Evolutionary conservation across 345 rosid genomes (phyloP).

Genomic region (Theobroma cacao): DNA sequence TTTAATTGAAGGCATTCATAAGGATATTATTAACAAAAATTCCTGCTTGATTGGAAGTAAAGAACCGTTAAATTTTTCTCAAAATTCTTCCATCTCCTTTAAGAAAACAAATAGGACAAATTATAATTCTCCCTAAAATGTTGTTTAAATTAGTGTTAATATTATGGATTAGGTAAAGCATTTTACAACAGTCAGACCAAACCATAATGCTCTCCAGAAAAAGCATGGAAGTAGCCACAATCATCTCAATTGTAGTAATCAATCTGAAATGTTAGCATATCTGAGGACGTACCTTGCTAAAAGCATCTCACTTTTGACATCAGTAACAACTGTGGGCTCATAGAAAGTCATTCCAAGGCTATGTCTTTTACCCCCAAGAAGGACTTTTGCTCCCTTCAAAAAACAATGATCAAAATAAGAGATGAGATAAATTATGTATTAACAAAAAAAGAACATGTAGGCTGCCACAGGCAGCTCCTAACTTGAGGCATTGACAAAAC

Average conservation of each 20-base stretch:
- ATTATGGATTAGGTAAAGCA: neutral
- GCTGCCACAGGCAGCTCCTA: neutral
- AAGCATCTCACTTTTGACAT: conserved; percentile 68
- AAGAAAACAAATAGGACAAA: neutral
- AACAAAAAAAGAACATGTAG: neutral
- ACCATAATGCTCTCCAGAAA: neutral
- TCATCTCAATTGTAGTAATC: neutral
- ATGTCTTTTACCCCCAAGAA: conserved; percentile 91
- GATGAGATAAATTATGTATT: neutral
- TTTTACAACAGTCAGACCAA: neutral
- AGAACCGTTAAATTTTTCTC: neutral
- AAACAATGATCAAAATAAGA: conserved; percentile 14
- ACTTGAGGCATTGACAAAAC: neutral
- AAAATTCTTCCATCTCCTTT: neutral
- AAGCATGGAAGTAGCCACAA: neutral
- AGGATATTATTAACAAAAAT: neutral
- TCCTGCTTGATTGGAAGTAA: neutral
- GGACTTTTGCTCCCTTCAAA: conserved; percentile 84
- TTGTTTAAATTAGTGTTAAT: neutral
- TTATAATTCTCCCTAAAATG: neutral
- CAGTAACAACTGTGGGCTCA: conserved; percentile 83
- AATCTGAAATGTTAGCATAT: neutral
- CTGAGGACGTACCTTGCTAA: conserved; percentile 56
- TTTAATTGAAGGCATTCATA: neutral
- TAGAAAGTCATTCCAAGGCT: conserved; percentile 91